phyloP scores from a whole-genome alignment of 768 basidiomycete genomes.

The Calocera cornea region DNA sequence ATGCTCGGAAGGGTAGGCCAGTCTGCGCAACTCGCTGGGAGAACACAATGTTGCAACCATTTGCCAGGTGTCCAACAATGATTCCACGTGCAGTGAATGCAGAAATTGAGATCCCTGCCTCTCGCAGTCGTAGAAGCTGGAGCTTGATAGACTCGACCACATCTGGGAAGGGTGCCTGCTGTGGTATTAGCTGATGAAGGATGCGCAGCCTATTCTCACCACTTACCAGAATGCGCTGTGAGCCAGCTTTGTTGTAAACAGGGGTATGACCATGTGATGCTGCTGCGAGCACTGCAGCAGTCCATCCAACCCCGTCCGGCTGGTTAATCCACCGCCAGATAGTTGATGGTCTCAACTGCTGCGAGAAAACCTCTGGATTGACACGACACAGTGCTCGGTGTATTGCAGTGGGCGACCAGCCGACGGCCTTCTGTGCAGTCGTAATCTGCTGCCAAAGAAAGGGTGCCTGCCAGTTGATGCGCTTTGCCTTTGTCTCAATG shows the following conservation, averaged over 20 bases:
- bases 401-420: neutral
- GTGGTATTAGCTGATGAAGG: neutral
- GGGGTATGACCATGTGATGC: neutral
- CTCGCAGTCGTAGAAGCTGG: slow-evolving; percentile 12
- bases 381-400: neutral
- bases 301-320: neutral
- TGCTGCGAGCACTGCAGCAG: neutral
- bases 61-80: slow-evolving; percentile 13
- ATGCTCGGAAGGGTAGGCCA: no score
- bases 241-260: neutral
- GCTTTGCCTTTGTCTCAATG: neutral
- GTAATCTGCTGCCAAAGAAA: neutral
- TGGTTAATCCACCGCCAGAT: neutral
- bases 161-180: slow-evolving; percentile 17
- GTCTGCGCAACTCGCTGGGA: neutral
- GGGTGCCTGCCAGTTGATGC: neutral
- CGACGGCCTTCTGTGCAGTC: neutral
- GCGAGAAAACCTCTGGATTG: neutral
- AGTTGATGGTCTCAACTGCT: neutral
- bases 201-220: neutral
- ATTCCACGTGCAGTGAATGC: slow-evolving; percentile 12
- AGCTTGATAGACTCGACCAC: slow-evolving; percentile 14
- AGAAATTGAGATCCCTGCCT: slow-evolving; percentile 11
- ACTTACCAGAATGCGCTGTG: neutral
- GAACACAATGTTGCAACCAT: slow-evolving; percentile 6